These are phyloP conservation scores for Rosa hybrid DNA, from an alignment of 331 rosid genomes.

Conservation along the genomic window DNA sequence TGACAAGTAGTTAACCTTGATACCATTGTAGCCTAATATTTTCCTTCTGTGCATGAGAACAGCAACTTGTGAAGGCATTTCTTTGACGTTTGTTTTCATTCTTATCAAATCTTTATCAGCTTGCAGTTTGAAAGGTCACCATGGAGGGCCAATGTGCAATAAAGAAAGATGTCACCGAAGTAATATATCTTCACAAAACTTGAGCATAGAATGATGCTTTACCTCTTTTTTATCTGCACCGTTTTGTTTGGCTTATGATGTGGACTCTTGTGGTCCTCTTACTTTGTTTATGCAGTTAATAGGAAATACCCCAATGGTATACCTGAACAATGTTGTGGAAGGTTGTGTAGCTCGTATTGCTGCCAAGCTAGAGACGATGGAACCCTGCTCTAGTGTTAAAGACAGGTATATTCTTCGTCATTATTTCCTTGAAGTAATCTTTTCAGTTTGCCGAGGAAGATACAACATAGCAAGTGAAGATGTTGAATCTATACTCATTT, in stretches of 20 bases:
- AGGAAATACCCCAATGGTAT: constrained; percentile 59
- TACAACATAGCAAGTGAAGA: neutral
- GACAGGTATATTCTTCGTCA: constrained; percentile 49
- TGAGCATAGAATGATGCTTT: neutral
- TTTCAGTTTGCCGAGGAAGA: too few species aligned
- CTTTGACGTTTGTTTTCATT: too few species aligned
- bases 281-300: constrained; percentile 47
- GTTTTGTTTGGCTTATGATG: too few species aligned
- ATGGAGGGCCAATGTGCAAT: constrained; percentile 64
- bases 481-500: neutral
- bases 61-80: neutral
- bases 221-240: neutral
- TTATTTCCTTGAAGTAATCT: too few species aligned
- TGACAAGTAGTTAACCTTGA: too few species aligned
- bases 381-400: constrained; percentile 78
- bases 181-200: constrained; percentile 20
- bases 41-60: too few species aligned
- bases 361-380: constrained; percentile 81
- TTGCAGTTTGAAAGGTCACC: constrained; percentile 25
- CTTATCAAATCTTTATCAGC: neutral
- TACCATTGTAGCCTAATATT: neutral
- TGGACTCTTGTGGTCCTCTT: neutral
- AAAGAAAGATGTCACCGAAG: constrained; percentile 76
- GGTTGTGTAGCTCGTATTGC: constrained; percentile 77
- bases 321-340: constrained; percentile 30